Conservation (phyloP, 805 yeast species). For the Cyberlindnera maritima region DNA sequence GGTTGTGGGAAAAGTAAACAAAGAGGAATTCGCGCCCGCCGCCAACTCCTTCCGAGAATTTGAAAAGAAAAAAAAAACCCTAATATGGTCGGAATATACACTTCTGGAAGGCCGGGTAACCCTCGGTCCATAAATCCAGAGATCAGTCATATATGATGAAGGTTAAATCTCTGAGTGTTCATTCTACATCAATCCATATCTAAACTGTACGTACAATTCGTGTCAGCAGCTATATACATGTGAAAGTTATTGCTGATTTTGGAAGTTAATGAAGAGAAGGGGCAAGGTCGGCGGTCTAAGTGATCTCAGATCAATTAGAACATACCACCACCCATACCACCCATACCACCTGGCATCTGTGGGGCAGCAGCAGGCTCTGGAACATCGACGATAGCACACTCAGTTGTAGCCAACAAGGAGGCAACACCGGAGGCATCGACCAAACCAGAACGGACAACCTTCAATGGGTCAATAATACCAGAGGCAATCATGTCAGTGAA, state of each 20-base stretch:
- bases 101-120: not conserved
- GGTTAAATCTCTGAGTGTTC: too few species aligned
- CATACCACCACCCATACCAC: conserved; percentile 68
- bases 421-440: conserved; percentile 98
- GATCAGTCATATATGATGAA: too few species aligned
- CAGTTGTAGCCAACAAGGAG: conserved; percentile 95
- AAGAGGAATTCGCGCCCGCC: conserved; percentile 14
- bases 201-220: conserved; percentile 5
- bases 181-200: not conserved
- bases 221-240: conserved; percentile 14
- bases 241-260: not conserved
- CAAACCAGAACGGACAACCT: conserved; percentile 95
- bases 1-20: conserved; percentile 12
- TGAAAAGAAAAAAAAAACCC: too few species aligned
- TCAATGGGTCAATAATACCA: conserved; percentile 98
- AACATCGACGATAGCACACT: conserved; percentile 97
- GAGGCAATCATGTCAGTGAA: conserved; percentile 94
- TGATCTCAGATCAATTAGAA: conserved; percentile 16
- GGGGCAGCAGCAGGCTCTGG: conserved; percentile 67
- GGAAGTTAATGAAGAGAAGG: not conserved
- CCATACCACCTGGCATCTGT: conserved; percentile 53
- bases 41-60: not conserved
- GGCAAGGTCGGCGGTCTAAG: not conserved
- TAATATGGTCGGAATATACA: not conserved
- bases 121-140: too few species aligned